Conservation (phyloP, 805 yeast species). For the Candida railenensis region DNA sequence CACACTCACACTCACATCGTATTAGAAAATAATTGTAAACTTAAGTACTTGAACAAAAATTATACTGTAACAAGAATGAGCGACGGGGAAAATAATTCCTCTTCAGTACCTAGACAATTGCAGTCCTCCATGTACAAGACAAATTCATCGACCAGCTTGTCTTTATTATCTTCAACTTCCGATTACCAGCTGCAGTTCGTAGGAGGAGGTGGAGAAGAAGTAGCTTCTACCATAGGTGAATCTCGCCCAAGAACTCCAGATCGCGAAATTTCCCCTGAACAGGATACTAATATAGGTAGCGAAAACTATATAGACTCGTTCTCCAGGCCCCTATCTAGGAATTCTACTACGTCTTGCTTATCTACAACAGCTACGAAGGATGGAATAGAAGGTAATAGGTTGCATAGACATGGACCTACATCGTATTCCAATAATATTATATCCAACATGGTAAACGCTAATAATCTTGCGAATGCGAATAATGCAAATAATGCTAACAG, state of each 20-base stretch:
- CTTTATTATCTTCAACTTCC: conserved; percentile 24
- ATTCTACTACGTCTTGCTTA: conserved; percentile 63
- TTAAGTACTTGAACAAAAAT: no score
- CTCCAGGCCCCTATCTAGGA: conserved; percentile 61
- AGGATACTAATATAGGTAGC: background rate
- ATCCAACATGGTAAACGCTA: conserved; percentile 22
- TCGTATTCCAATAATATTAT: conserved; percentile 32
- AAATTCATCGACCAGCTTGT: conserved; percentile 18
- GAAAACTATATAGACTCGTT: conserved; percentile 16
- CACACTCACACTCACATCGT: background rate
- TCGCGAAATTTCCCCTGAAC: background rate
- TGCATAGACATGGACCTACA: conserved; percentile 45
- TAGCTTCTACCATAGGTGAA: background rate
- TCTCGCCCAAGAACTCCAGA: conserved; percentile 5
- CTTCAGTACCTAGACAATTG: background rate
- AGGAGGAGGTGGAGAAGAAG: conserved; percentile 1
- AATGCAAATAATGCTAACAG: background rate
- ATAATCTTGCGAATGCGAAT: conserved; percentile 1
- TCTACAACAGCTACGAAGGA: conserved; percentile 75
- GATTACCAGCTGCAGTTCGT: conserved; percentile 21
- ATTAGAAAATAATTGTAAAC: no score
- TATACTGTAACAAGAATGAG: background rate
- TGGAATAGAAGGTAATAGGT: conserved; percentile 64
- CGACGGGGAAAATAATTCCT: background rate
- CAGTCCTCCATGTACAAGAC: conserved; percentile 2